phyloP scores from a whole-genome alignment of 2,329 filamentous ascomycete genomes.

The Corinectria fuckeliana region DNA sequence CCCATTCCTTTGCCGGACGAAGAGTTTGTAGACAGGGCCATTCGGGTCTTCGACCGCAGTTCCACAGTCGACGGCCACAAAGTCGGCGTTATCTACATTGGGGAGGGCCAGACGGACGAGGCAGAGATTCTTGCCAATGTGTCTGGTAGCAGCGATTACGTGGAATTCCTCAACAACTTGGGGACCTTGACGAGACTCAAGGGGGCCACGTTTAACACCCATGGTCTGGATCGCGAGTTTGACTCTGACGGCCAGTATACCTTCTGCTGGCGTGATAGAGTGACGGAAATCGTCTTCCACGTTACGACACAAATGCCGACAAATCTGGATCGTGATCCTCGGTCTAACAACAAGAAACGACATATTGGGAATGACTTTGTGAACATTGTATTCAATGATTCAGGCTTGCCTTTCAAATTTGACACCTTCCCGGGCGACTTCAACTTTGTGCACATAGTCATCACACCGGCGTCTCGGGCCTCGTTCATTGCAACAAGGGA shows the following conservation, averaged over 20 bases:
- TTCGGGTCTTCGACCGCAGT: conserved; percentile 83
- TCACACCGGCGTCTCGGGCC: conserved; percentile 82
- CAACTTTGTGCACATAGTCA: conserved; percentile 96
- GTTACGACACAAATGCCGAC: conserved; percentile 98
- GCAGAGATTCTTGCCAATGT: conserved; percentile 86
- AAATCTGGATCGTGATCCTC: conserved; percentile 75
- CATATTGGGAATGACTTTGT: conserved; percentile 98
- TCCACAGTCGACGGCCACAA: conserved; percentile 95
- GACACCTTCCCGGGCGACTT: conserved; percentile 94
- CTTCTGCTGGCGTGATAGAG: conserved; percentile 92
- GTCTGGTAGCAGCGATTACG: conserved; percentile 85
- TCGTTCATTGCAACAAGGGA: conserved; percentile 73
- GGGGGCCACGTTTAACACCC: conserved; percentile 87
- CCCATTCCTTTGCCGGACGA: conserved; percentile 78
- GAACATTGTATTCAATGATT: conserved; percentile 98
- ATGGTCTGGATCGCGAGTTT: conserved; percentile 81
- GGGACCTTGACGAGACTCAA: conserved; percentile 83
- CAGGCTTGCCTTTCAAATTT: conserved; percentile 85
- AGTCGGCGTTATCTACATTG: conserved; percentile 92
- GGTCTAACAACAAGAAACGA: conserved; percentile 84
- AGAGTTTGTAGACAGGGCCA: conserved; percentile 74
- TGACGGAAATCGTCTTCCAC: conserved; percentile 95
- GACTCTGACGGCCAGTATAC: conserved; percentile 86
- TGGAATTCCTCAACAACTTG: conserved; percentile 80
- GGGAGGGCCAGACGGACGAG: conserved; percentile 83